Percentiles rank a stretch among this genome's conserved stretches.
These are phyloP conservation scores for Cicer chorassanicum DNA, from an alignment of 306 rosid species.

Conservation along the genomic window DNA sequence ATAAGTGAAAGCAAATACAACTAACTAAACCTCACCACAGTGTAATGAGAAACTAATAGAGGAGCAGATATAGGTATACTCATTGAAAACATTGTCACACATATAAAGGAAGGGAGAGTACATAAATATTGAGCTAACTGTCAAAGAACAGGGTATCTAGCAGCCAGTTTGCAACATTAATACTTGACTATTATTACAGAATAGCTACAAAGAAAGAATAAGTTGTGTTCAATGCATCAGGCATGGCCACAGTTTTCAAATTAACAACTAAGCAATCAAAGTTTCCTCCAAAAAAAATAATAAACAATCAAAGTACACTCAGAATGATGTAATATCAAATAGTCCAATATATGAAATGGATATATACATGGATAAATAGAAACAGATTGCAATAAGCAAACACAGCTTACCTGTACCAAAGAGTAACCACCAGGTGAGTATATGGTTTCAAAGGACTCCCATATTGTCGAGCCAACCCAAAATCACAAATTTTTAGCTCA, in stretches of 20 bases:
- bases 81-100: not conserved
- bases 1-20: not conserved
- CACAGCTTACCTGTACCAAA: conserved; percentile 93
- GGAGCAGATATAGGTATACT: not conserved
- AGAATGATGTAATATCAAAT: conserved; percentile 24
- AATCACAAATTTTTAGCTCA: conserved; percentile 97
- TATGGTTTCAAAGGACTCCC: conserved; percentile 98
- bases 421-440: conserved; percentile 98
- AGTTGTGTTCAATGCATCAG: not conserved
- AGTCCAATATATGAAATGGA: conserved; percentile 4
- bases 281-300: too few relatives aligned
- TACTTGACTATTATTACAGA: not conserved
- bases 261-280: not conserved
- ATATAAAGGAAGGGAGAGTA: conserved; percentile 23
- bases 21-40: conserved; percentile 18
- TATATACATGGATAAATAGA: not conserved
- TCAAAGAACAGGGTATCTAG: conserved; percentile 8
- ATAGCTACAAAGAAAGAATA: conserved; percentile 27
- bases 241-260: conserved; percentile 7
- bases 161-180: conserved; percentile 16
- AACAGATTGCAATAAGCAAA: conserved; percentile 28
- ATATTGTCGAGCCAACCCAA: conserved; percentile 98
- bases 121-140: conserved; percentile 9
- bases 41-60: conserved; percentile 4
- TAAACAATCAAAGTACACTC: not conserved